Evolutionary conservation across 1,284 basidiomycete species (phyloP).

Genomic region (Pholiota adiposa): DNA sequence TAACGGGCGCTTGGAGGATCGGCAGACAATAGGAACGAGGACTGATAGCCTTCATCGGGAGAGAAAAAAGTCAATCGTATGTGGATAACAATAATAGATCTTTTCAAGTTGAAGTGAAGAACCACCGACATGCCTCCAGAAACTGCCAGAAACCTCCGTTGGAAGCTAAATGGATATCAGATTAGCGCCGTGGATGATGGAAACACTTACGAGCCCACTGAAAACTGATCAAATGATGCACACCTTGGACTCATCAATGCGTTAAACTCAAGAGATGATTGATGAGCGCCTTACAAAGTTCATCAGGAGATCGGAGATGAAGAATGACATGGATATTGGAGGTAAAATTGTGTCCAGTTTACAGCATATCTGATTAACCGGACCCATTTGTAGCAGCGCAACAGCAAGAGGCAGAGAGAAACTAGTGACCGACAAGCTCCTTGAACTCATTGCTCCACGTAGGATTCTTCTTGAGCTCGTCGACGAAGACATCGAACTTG

Average conservation of each 20-base stretch:
- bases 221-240: background rate
- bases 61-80: background rate
- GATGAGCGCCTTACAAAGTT: background rate
- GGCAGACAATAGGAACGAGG: background rate
- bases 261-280: background rate
- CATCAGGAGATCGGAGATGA: background rate
- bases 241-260: background rate
- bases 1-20: background rate
- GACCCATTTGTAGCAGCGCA: background rate
- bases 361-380: background rate
- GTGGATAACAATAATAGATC: too few species aligned
- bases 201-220: background rate
- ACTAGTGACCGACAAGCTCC: conserved; percentile 47
- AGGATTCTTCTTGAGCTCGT: conserved; percentile 63
- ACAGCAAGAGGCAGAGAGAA: background rate
- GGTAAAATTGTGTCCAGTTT: background rate
- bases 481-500: conserved; percentile 79
- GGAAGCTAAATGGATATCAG: background rate
- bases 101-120: too few species aligned
- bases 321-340: background rate
- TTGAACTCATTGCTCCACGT: conserved; percentile 73
- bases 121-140: too few species aligned
- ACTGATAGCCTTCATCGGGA: background rate
- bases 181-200: background rate
- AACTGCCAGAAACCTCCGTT: too few species aligned